Conservation (phyloP, 257 asterid species). For the Misopates orontium region DNA sequence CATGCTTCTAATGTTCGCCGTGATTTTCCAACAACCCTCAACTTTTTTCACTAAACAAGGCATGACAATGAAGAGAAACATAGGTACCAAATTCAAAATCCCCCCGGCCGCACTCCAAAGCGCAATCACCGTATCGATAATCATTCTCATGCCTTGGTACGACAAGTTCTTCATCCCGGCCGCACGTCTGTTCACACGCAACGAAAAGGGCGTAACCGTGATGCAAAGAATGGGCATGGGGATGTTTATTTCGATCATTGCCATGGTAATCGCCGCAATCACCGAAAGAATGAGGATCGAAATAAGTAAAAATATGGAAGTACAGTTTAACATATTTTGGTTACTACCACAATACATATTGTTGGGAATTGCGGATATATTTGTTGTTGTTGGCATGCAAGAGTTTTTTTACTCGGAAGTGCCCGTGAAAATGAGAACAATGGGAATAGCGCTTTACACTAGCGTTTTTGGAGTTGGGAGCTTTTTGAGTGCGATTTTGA, state of each 20-base stretch:
- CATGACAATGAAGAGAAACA: slow-evolving; percentile 75
- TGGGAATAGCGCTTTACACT: slow-evolving; percentile 87
- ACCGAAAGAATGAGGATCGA: slow-evolving; percentile 57
- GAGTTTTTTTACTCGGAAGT: slow-evolving; percentile 86
- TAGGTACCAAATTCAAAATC: slow-evolving; percentile 60
- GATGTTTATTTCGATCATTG: slow-evolving; percentile 73
- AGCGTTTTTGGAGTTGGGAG: slow-evolving; percentile 94
- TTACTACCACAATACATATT: slow-evolving; percentile 82
- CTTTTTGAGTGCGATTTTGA: slow-evolving; percentile 68
- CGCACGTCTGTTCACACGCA: slow-evolving; percentile 46
- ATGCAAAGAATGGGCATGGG: slow-evolving; percentile 91
- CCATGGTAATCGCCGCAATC: slow-evolving; percentile 81
- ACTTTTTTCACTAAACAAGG: slow-evolving; percentile 98
- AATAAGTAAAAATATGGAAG: slow-evolving; percentile 23
- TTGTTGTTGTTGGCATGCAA: slow-evolving; percentile 97
- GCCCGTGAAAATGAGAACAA: slow-evolving; percentile 70
- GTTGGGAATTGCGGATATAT: slow-evolving; percentile 84
- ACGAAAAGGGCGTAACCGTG: slow-evolving; percentile 69
- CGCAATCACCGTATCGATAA: slow-evolving; percentile 78
- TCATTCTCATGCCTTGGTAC: slow-evolving; percentile 80
- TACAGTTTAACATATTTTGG: slow-evolving; percentile 75
- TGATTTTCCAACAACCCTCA: slow-evolving; percentile 86
- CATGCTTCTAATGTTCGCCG: slow-evolving; percentile 83
- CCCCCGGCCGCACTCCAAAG: slow-evolving; percentile 98
- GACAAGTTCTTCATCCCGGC: slow-evolving; percentile 68